Percentiles rank a stretch among this genome's conserved stretches.
phyloP scores from a whole-genome alignment of 441 rosid genomes.

The Sinapis alba region DNA sequence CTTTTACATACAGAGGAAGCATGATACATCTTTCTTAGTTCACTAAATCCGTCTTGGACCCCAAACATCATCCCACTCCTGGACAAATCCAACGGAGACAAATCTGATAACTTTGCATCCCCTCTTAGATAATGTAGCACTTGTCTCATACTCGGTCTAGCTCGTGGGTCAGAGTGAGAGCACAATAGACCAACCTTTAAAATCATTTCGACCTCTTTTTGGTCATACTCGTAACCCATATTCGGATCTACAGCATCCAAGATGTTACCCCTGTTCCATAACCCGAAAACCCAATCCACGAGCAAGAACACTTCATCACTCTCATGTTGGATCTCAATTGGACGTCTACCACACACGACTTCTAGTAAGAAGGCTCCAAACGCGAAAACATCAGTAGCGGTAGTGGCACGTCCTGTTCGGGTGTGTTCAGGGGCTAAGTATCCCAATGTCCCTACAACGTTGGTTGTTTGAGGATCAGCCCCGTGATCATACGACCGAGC shows the following conservation, averaged over 20 bases:
- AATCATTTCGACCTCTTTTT: neutral
- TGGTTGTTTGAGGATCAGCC: neutral
- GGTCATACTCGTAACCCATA: neutral
- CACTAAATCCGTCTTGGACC: neutral
- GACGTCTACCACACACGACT: constrained; percentile 6
- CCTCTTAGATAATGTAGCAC: neutral
- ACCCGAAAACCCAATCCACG: neutral
- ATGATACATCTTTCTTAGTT: neutral
- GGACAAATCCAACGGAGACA: constrained; percentile 1
- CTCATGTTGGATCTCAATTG: neutral
- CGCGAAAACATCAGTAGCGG: neutral
- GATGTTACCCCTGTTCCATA: constrained; percentile 2
- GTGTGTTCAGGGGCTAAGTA: constrained; percentile 3
- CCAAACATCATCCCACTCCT: neutral
- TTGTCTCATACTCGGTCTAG: constrained; percentile 5
- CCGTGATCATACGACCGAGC: constrained; percentile 1
- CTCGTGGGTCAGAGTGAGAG: neutral
- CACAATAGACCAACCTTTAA: neutral
- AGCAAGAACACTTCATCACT: neutral
- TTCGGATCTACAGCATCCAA: neutral
- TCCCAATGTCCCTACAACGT: neutral
- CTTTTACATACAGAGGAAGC: neutral
- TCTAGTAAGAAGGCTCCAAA: constrained; percentile 3
- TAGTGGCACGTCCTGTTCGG: constrained; percentile 3
- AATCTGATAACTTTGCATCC: neutral